Evolutionary conservation across 805 yeast genomes (phyloP), one percentile per base, ranked within the genome.

Genomic region (Candida mattraensis): DNA sequence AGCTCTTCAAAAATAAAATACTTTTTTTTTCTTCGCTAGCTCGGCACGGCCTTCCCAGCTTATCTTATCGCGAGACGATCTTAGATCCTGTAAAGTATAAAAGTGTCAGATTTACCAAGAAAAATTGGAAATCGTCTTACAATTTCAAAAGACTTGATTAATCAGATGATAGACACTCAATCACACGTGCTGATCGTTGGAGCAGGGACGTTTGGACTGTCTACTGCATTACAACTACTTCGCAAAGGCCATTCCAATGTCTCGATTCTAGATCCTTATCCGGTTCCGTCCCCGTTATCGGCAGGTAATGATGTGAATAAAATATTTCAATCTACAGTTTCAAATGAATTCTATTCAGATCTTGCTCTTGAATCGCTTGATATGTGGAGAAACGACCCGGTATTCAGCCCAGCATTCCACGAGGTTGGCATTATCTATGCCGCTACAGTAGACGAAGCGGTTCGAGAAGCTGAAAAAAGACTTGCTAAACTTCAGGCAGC

Each of bases 121-220:
- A n/a, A n/a, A n/a, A n/a, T n/a, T n/a, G n/a, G n/a, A n/a, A n/a
- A n/a, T n/a, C n/a, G n/a, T n/a, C n/a, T n/a, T n/a, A n/a, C n/a
- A n/a, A n/a, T n/a, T n/a, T n/a, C n/a, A n/a, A n/a, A n/a, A n/a
- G n/a, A n/a, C n/a, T n/a, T n/a, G n/a, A n/a, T n/a, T n/a, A n/a
- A n/a, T n/a, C n/a, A n/a, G 3, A 36, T 30, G 36, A 10, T 31
- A 3, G 31, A 25, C 11, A 9, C 19, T 22, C 29, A 31, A n/a
- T 7, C 32, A 7, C 17, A 26, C 9, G 44, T 61, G 13, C 45
- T 65, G 4, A 54, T 64, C 16, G 52, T 68, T n/a, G 74, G 74
- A 3, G 67, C 69, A 19, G 72, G 73, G 2, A 65, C 69, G 0
- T 67, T 65, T 47, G 74, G 74, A 5, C 54, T 69, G 5, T 66